phyloP scores from a whole-genome alignment of 179 eudicot species.

The Beta lomatogona region DNA sequence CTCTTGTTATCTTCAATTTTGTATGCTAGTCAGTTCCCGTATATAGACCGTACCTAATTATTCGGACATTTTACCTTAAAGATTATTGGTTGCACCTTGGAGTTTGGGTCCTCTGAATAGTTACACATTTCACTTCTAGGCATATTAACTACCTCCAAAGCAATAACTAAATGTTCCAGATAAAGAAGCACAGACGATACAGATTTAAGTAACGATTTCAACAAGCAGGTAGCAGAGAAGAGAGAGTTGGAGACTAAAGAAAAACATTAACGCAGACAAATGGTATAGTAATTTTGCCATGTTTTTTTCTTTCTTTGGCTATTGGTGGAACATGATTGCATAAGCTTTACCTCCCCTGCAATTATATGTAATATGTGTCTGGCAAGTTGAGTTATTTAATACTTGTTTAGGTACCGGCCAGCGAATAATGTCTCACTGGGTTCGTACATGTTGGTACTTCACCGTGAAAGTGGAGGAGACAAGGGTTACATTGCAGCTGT shows the following conservation, averaged over 20 bases:
- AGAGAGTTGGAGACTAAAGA: background rate
- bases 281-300: background rate
- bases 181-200: background rate
- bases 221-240: background rate
- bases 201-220: background rate
- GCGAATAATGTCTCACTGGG: no score
- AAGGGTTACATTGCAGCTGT: no score
- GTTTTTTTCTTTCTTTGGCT: background rate
- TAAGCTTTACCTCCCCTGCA: background rate
- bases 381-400: no score
- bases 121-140: background rate
- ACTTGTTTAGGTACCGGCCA: no score
- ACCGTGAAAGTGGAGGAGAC: no score
- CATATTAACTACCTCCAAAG: background rate
- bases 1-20: background rate
- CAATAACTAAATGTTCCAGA: background rate
- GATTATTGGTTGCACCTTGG: background rate
- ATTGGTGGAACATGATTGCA: background rate
- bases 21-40: background rate
- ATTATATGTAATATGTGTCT: no score
- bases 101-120: background rate
- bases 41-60: background rate
- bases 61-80: background rate
- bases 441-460: no score
- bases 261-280: background rate